Base-by-base conservation (phyloP, 345 rosid genomes). In the Arabidopsis thaliana region DNA sequence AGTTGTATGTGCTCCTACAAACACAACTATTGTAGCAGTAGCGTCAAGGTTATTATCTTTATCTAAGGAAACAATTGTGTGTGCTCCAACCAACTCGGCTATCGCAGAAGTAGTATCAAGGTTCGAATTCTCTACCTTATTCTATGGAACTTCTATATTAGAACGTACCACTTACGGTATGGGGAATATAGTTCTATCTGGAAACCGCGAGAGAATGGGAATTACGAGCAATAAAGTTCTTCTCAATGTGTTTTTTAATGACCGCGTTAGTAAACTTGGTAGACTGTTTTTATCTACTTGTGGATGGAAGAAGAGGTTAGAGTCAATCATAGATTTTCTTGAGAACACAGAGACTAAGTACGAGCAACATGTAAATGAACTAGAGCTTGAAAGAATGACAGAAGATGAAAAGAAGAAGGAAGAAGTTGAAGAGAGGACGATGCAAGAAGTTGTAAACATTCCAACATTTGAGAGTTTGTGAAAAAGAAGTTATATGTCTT, bases 1-100 rank as follows among this genome's bases (percentile, higher is more conserved):
- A 2, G 46, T 80, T 40, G 75, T 77, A 4, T 85, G 88, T 42
- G 78, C 88, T 24, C 88, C 88, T 16, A 81, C 88, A 16, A 83
- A 81, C 65, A 70, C 67, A 46, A 81, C 83, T 8, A 61, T 82
- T 11, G 13, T 63, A n/a, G 72, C 63, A 69, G 78, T 84, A 30
- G 66, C 78, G 1, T 41, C 68, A 3, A 36, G 82, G 69, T 57
- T 82, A 11, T 16, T 80, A 67, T 37, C 36, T 1, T 14, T 60
- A 51, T 48, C 71, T n/a, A 20, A 7, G 3, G 61, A 64, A 60
- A 40, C 2, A 7, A 28, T 53, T 53, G 72, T 72, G 14, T 84
- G 82, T 46, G 75, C 84, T 20, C 84, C 84, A 10, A 77, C 83
- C 8, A 82, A 76, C 57, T 63, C 66, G 11, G 82, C 83, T 4